Conservation (phyloP, 768 basidiomycete genomes). For the Kwoniella shandongensis region DNA sequence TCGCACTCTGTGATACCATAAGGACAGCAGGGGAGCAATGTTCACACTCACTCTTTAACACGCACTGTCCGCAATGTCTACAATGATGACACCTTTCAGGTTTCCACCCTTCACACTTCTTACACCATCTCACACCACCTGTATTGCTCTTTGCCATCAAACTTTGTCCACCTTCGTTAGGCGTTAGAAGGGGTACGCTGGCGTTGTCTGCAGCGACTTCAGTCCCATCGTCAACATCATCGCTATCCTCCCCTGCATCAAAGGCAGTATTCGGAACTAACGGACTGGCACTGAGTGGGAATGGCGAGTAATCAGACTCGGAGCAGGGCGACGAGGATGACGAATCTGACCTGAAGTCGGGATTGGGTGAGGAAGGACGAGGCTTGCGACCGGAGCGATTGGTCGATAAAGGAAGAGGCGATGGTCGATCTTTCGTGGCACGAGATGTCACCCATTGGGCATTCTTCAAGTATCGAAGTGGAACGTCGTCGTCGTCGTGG, state of each 20-base stretch:
- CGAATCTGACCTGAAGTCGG: not conserved
- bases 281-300: constrained; percentile 24
- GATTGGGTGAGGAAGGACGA: not conserved
- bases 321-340: constrained; percentile 4
- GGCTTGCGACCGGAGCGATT: not conserved
- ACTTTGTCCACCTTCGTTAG: not conserved
- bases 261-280: constrained; percentile 22
- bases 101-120: constrained; percentile 49
- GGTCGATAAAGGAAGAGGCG: constrained; percentile 29
- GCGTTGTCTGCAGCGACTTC: not conserved
- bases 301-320: constrained; percentile 23
- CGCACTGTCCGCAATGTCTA: constrained; percentile 42
- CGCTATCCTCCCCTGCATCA: constrained; percentile 15
- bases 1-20: no score
- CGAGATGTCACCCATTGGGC: constrained; percentile 27
- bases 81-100: constrained; percentile 53
- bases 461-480: constrained; percentile 27
- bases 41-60: constrained; percentile 41
- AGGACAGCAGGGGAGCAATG: not conserved
- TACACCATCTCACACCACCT: constrained; percentile 47
- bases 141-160: constrained; percentile 42
- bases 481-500: constrained; percentile 31
- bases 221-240: not conserved
- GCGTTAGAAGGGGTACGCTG: not conserved
- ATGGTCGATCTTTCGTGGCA: constrained; percentile 32